Percentiles rank a stretch among this genome's conserved stretches.
Conservation (phyloP, 495 filamentous ascomycete species). For the Podospora sp. region DNA sequence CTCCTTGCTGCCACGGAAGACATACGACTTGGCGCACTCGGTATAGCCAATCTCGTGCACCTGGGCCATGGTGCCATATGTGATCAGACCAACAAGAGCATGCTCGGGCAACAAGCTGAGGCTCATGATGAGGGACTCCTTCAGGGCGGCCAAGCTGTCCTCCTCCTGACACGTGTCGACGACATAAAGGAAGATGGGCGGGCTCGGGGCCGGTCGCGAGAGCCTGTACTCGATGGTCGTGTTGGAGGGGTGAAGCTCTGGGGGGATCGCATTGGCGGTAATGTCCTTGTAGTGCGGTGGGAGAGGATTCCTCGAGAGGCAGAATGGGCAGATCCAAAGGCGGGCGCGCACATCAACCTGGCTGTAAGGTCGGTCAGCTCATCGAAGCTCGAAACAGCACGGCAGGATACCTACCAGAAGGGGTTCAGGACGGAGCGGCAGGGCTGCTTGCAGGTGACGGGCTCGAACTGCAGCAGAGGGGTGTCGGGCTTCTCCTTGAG, state of each 20-base stretch:
- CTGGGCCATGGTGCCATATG: slow-evolving; percentile 97
- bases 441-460: slow-evolving; percentile 94
- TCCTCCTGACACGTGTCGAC: slow-evolving; percentile 99
- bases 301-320: slow-evolving; percentile 89
- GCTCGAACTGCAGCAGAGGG: slow-evolving; percentile 91
- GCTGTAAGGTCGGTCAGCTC: slow-evolving; percentile 51
- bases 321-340: slow-evolving; percentile 99
- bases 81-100: slow-evolving; percentile 92
- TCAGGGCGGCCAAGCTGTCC: slow-evolving; percentile 92
- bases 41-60: slow-evolving; percentile 98
- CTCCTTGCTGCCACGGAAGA: slow-evolving; percentile 97
- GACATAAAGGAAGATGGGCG: slow-evolving; percentile 96
- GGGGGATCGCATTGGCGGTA: slow-evolving; percentile 88
- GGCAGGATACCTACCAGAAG: slow-evolving; percentile 68
- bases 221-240: slow-evolving; percentile 98
- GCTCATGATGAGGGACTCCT: slow-evolving; percentile 96
- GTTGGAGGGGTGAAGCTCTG: slow-evolving; percentile 89
- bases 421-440: slow-evolving; percentile 97
- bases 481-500: slow-evolving; percentile 93
- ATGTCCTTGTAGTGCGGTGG: slow-evolving; percentile 99
- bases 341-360: slow-evolving; percentile 93
- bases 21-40: slow-evolving; percentile 99
- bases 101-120: slow-evolving; percentile 90
- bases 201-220: slow-evolving; percentile 86
- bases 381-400: slow-evolving; percentile 1